These are phyloP conservation scores for Kazachstania kunashirensis DNA, from an alignment of 805 yeast genomes.

Conservation along the genomic window DNA sequence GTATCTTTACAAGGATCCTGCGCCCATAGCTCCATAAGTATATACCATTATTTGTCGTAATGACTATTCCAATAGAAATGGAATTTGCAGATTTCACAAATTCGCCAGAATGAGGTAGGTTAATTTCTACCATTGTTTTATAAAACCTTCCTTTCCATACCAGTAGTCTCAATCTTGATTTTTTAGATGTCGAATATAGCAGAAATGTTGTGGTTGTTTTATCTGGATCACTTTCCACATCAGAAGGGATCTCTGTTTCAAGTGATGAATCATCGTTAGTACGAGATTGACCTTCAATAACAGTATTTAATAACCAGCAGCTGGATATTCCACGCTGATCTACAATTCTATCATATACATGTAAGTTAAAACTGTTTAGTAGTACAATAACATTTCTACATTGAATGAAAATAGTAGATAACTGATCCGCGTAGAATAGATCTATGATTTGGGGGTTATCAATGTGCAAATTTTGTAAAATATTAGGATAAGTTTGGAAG, in stretches of 20 bases:
- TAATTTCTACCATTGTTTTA: slow-evolving; percentile 18
- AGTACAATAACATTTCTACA: slow-evolving; percentile 19
- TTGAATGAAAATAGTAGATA: slow-evolving; percentile 24
- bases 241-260: neutral
- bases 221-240: neutral
- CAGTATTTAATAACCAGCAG: slow-evolving; percentile 20
- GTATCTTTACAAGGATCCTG: slow-evolving; percentile 11
- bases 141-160: slow-evolving; percentile 25
- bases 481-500: slow-evolving; percentile 22
- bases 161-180: slow-evolving; percentile 17
- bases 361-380: slow-evolving; percentile 25
- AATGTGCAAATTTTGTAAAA: slow-evolving; percentile 16
- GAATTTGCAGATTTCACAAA: slow-evolving; percentile 13
- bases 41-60: slow-evolving; percentile 17
- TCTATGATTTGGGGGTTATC: slow-evolving; percentile 14
- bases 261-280: neutral
- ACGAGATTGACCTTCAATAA: neutral
- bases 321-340: slow-evolving; percentile 25
- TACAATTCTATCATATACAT: slow-evolving; percentile 24
- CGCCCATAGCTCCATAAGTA: slow-evolving; percentile 20
- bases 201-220: slow-evolving; percentile 13
- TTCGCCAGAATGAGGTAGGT: slow-evolving; percentile 15
- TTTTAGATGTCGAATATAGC: slow-evolving; percentile 12
- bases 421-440: slow-evolving; percentile 16
- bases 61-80: slow-evolving; percentile 11